Evolutionary conservation across 768 basidiomycete species (phyloP), one percentile per base, ranked within the genome.

Genomic region (Lyophyllum shimeji): DNA sequence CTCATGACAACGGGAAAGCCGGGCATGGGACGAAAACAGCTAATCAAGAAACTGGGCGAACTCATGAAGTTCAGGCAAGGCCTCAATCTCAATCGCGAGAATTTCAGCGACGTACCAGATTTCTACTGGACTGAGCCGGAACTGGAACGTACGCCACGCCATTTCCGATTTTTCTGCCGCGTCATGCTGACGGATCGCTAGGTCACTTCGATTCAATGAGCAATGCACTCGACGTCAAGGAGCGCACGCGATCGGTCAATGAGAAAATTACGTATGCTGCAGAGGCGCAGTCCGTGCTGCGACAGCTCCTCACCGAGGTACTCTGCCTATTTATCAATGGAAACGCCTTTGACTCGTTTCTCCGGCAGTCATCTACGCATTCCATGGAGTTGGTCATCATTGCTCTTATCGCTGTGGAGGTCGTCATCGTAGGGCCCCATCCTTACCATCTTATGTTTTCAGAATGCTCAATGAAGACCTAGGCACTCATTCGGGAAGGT

Each of bases 311-410:
- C 25, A 94, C 93, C 0, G 93, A 95, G 79, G 93, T 89, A 64
- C 40, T 34, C 18, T 34, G 27, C 2, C 17, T 50, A 25, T 23
- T 25, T 3, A 11, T 50, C 25, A 20, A 29, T 29, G 9, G 6
- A 37, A 25, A 54, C 48, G 18, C 46, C 44, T 25, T 29, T 6
- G 25, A n/a, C 34, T 58, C 33, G 29, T 46, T 56, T n/a, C 25
- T 9, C n/a, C n/a, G 48, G 47, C 9, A 63, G 91, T 91, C 93
- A 2, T 92, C 90, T 4, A 83, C 81, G 2, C 93, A 97, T 65
- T 85, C 90, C 1, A 95, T 98, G 90, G 96, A 98, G 72, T 76
- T 96, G 4, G 90, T 98, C 59, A 98, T 98, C 67, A 98, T 98
- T 61, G 80, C 84, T 1, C 86, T 98, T 47, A 97, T 98, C 65